Conservation (phyloP, 768 basidiomycete species). For the Mycena chlorophos region DNA sequence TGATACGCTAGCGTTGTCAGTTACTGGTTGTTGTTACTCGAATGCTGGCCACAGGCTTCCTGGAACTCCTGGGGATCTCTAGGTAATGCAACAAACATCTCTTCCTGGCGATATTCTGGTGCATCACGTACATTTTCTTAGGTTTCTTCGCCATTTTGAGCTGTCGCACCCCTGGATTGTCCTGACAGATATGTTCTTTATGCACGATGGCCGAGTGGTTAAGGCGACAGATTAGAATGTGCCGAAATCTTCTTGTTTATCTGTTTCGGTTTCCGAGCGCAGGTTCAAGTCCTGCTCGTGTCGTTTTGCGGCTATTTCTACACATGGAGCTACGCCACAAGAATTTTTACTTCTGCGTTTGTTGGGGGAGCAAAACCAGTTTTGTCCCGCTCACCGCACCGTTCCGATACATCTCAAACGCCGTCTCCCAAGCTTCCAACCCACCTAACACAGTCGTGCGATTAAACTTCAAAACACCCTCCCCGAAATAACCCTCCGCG, state of each 20-base stretch:
- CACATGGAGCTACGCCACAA: too few species aligned
- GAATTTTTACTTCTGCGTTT: too few species aligned
- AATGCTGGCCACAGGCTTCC: too few species aligned
- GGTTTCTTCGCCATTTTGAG: not conserved
- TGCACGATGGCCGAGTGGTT: slow-evolving; percentile 51
- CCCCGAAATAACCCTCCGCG: not conserved
- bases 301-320: too few species aligned
- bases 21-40: not conserved
- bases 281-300: slow-evolving; percentile 27
- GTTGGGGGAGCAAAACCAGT: too few species aligned
- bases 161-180: not conserved
- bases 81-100: not conserved
- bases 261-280: slow-evolving; percentile 34
- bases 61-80: too few species aligned
- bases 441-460: slow-evolving; percentile 5
- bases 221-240: slow-evolving; percentile 46
- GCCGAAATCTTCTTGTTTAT: slow-evolving; percentile 7
- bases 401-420: slow-evolving; percentile 3
- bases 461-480: slow-evolving; percentile 6
- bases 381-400: slow-evolving; percentile 9
- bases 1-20: not conserved
- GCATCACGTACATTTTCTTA: not conserved
- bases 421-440: slow-evolving; percentile 6
- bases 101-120: not conserved
- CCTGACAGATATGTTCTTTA: not conserved